Evolutionary conservation across 805 yeast genomes (phyloP).

Genomic region (Kluyveromyces siamensis): DNA sequence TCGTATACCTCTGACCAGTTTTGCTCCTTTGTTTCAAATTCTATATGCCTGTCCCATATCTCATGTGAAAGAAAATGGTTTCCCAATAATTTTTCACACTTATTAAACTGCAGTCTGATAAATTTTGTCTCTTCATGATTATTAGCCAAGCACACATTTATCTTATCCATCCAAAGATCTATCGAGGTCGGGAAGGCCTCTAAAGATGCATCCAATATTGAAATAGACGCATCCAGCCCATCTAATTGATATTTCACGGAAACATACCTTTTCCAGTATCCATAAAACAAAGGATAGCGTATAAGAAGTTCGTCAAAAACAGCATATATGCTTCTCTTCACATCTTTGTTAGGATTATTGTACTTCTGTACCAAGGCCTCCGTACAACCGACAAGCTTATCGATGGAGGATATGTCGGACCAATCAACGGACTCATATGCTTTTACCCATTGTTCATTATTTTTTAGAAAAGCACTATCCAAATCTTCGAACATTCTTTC

Average conservation of each 20-base stretch:
- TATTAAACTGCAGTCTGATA: constrained; percentile 37
- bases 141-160: constrained; percentile 42
- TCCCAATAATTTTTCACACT: constrained; percentile 49
- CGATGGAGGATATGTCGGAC: constrained; percentile 34
- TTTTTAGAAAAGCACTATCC: constrained; percentile 21
- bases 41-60: constrained; percentile 74
- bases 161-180: constrained; percentile 63
- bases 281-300: constrained; percentile 49
- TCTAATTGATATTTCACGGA: constrained; percentile 46
- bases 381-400: constrained; percentile 28
- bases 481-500: constrained; percentile 8
- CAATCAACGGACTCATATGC: constrained; percentile 17
- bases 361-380: constrained; percentile 29
- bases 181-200: constrained; percentile 46
- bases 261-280: constrained; percentile 56
- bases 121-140: constrained; percentile 23
- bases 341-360: constrained; percentile 24
- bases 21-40: constrained; percentile 41
- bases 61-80: constrained; percentile 66
- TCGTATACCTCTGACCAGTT: constrained; percentile 31
- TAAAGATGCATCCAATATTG: constrained; percentile 36
- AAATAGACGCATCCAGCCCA: constrained; percentile 44
- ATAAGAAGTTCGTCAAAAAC: constrained; percentile 37
- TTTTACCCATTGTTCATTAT: constrained; percentile 17
- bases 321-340: constrained; percentile 22